Evolutionary conservation across 768 basidiomycete genomes (phyloP).

Genomic region (Russula abietina): DNA sequence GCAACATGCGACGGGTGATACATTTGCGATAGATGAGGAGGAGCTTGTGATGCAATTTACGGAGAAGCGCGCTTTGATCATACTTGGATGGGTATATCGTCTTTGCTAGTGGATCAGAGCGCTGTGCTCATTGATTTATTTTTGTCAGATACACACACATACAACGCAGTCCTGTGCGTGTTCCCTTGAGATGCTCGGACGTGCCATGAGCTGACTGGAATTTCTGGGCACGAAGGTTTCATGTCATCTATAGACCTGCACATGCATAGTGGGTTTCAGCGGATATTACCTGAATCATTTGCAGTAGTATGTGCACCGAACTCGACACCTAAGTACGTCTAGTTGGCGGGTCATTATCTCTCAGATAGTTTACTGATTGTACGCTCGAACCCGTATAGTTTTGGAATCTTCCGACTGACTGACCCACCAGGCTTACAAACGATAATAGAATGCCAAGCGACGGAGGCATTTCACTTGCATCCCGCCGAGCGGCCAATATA

Average conservation of each 20-base stretch:
- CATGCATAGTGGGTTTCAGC: no score
- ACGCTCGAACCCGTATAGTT: slow-evolving; percentile 39
- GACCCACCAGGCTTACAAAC: no score
- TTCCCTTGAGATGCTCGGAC: background rate
- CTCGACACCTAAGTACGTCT: slow-evolving; percentile 61
- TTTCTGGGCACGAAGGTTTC: slow-evolving; percentile 47
- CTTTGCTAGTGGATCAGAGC: background rate
- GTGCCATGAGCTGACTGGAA: slow-evolving; percentile 14
- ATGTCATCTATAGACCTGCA: slow-evolving; percentile 97
- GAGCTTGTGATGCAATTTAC: no score
- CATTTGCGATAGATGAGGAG: no score
- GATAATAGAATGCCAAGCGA: no score
- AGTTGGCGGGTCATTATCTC: no score
- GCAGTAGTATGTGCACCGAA: slow-evolving; percentile 88
- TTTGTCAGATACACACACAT: slow-evolving; percentile 78
- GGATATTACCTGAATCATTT: slow-evolving; percentile 88
- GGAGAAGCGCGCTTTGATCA: slow-evolving; percentile 72
- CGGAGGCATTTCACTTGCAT: no score
- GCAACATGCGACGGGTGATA: slow-evolving; percentile 80
- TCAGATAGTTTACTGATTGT: background rate
- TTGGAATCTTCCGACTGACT: slow-evolving; percentile 87
- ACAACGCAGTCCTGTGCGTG: slow-evolving; percentile 77
- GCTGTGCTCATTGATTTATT: slow-evolving; percentile 6
- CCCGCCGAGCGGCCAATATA: slow-evolving; percentile 79
- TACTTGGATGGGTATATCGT: slow-evolving; percentile 79